Evolutionary conservation across 306 rosid genomes (phyloP), one percentile per base, ranked within the genome.

Genomic region (Styphnolobium japonicum): DNA sequence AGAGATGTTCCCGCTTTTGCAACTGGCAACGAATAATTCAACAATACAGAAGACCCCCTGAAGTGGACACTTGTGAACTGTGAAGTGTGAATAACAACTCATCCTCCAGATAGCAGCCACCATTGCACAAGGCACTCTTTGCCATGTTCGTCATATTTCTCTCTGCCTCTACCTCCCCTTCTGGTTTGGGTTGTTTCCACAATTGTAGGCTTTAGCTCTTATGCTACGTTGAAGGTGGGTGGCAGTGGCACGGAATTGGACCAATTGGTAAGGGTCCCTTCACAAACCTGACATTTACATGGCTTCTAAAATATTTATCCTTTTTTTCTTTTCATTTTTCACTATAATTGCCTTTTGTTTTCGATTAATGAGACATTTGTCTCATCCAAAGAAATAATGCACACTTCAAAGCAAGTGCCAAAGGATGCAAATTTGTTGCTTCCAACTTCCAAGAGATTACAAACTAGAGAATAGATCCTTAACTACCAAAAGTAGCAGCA

Each of bases 1-100:
- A 37, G 75, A 75, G 29, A 23, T 37, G 23, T 60, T 81, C 77
- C 73, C 60, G 77, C 85, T 81, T 58, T 22, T 81, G 63, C 55
- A 42, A 4, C 25, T 1, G 27, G 19, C 39, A 57, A 43, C 8
- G 39, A 37, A 21, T 2, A 56, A 68, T n/a, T 49, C 75, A 70
- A 70, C n/a, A n/a, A n/a, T n/a, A n/a, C n/a, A n/a, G n/a, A n/a
- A n/a, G n/a, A n/a, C n/a, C n/a, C n/a, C n/a, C n/a, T n/a, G n/a
- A n/a, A n/a, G n/a, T n/a, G n/a, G n/a, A n/a, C n/a, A n/a, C n/a
- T n/a, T n/a, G n/a, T n/a, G n/a, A n/a, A n/a, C n/a, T n/a, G n/a
- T n/a, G n/a, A n/a, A n/a, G n/a, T 21, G 23, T 67, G 55, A 67
- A 42, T 12, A 12, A 42, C 37, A 68, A 0, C 10, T 29, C 60